phyloP scores from a whole-genome alignment of 2,329 filamentous ascomycete genomes.

The Curvularia verruculosa region DNA sequence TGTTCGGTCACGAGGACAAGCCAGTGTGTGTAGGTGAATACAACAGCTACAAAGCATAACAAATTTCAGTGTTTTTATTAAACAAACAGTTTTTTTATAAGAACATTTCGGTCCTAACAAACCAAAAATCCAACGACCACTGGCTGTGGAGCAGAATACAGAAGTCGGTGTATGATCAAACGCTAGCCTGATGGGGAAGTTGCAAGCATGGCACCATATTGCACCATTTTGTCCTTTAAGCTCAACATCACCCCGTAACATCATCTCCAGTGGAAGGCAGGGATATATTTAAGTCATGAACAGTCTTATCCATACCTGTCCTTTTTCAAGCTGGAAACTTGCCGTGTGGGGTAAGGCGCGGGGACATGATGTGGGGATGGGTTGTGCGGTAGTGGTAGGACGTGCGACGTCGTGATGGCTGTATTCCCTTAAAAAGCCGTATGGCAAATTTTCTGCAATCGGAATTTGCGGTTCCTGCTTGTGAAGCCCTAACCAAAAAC shows the following conservation, averaged over 20 bases:
- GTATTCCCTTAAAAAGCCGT: neutral
- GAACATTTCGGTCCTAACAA: neutral
- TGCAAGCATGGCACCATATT: conserved; percentile 25
- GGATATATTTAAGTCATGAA: neutral
- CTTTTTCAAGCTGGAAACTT: neutral
- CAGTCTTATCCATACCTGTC: neutral
- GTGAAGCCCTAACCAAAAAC: neutral
- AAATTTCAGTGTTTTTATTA: neutral
- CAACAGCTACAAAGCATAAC: neutral
- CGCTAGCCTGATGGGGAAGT: conserved; percentile 24
- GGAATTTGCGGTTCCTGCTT: neutral
- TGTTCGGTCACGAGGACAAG: neutral
- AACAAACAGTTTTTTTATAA: neutral
- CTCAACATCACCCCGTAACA: conserved; percentile 14
- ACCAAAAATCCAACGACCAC: neutral
- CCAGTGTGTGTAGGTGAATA: neutral
- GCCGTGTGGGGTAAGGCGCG: neutral
- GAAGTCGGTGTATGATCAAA: conserved; percentile 20
- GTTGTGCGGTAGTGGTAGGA: neutral
- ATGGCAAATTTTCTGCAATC: neutral
- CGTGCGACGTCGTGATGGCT: neutral
- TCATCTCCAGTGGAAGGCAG: neutral
- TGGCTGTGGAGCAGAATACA: conserved; percentile 3
- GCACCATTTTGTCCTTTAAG: conserved; percentile 22
- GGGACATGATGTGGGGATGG: neutral